Percentiles rank a stretch among this genome's conserved stretches.
Evolutionary conservation across 345 rosid genomes (phyloP).

Genomic region (Camelina sativa): DNA sequence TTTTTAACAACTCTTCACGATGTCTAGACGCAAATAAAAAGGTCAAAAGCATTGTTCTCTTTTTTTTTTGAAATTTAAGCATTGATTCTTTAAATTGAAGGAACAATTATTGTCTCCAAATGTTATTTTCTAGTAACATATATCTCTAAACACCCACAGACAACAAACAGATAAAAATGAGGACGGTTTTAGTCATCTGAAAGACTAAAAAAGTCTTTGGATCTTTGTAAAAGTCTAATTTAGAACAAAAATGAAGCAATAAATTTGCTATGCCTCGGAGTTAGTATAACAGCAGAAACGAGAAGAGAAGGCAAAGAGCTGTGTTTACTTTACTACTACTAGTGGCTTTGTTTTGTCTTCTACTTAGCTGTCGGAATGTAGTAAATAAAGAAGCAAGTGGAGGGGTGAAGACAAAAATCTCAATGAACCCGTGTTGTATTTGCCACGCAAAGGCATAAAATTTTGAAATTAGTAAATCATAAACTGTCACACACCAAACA

Average conservation of each 20-base stretch:
- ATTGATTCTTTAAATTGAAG: conserved; percentile 1
- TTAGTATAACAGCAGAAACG: conserved; percentile 27
- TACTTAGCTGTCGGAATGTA: conserved; percentile 19
- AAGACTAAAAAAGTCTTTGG: not conserved
- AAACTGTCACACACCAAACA: conserved; percentile 27
- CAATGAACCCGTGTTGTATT: conserved; percentile 39
- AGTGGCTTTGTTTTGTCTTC: conserved; percentile 26
- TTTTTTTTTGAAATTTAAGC: not conserved
- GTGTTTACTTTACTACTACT: not conserved
- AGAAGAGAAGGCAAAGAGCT: conserved; percentile 22
- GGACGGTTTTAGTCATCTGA: not conserved
- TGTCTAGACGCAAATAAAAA: not conserved
- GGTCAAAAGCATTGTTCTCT: not conserved
- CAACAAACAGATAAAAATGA: conserved; percentile 1
- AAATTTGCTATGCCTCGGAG: conserved; percentile 15
- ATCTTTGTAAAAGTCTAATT: not conserved
- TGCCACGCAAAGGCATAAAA: conserved; percentile 27
- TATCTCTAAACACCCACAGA: not conserved
- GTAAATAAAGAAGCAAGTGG: conserved; percentile 32
- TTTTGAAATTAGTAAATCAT: conserved; percentile 25
- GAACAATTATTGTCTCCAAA: not conserved
- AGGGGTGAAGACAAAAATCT: conserved; percentile 34
- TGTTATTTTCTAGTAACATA: not conserved
- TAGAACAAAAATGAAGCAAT: not conserved
- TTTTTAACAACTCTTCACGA: not conserved